These are phyloP conservation scores for Symbiodinium pilosum DNA, from an alignment of 73 alveolate genomes.

Conservation along the genomic window DNA sequence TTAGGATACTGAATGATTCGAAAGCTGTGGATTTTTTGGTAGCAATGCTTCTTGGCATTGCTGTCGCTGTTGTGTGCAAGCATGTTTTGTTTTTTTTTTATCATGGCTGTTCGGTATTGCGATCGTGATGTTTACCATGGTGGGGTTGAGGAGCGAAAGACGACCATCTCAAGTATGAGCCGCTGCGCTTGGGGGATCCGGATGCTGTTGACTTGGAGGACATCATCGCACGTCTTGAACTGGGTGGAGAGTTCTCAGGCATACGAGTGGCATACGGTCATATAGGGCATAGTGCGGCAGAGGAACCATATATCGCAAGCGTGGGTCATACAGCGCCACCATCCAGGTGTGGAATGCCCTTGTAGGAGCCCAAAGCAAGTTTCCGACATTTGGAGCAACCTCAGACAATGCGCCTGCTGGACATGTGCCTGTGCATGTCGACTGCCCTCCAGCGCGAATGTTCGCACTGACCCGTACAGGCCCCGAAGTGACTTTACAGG, in stretches of 20 bases:
- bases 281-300: neutral
- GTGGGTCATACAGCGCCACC: no score
- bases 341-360: no score
- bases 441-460: no score
- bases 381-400: no score
- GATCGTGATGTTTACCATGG: neutral
- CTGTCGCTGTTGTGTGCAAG: no score
- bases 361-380: no score
- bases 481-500: no score
- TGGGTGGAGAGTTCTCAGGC: neutral
- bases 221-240: neutral
- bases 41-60: neutral
- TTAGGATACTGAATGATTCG: neutral
- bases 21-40: no score
- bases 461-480: neutral
- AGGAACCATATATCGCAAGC: no score
- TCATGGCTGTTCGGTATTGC: neutral
- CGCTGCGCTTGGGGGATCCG: slow-evolving; percentile 38
- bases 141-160: neutral
- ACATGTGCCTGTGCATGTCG: no score
- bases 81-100: no score
- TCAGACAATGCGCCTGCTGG: no score
- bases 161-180: neutral
- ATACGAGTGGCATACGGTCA: neutral
- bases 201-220: slow-evolving; percentile 67